Evolutionary conservation across 2,329 filamentous ascomycete genomes (phyloP).

Genomic region (Curvularia eragrostidis): DNA sequence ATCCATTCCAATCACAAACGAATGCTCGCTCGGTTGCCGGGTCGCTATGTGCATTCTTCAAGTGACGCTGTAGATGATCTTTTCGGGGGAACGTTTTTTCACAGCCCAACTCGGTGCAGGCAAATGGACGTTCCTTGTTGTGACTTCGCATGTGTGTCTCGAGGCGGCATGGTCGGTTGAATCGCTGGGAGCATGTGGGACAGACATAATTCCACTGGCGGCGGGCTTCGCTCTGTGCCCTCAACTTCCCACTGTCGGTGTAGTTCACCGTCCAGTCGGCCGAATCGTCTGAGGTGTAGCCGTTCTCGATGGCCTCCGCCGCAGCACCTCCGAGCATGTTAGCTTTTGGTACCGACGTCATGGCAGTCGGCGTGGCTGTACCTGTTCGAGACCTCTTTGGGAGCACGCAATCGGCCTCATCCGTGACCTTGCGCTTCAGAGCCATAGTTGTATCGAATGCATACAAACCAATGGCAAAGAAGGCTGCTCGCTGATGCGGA

Average conservation of each 20-base stretch:
- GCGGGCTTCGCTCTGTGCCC: conserved; percentile 52
- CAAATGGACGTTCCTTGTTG: conserved; percentile 81
- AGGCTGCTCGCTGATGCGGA: conserved; percentile 13
- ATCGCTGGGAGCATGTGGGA: conserved; percentile 79
- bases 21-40: conserved; percentile 67
- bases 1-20: conserved; percentile 73
- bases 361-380: conserved; percentile 14
- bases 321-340: conserved; percentile 16
- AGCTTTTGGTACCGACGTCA: conserved; percentile 12
- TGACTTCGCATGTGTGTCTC: conserved; percentile 81
- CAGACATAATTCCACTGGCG: conserved; percentile 79
- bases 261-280: conserved; percentile 35
- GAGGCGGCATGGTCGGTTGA: conserved; percentile 84
- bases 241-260: conserved; percentile 37
- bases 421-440: conserved; percentile 36
- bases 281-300: conserved; percentile 32
- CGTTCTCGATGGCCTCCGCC: conserved; percentile 21
- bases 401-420: conserved; percentile 6
- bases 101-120: conserved; percentile 73
- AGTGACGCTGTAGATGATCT: conserved; percentile 84
- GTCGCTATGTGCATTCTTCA: conserved; percentile 77
- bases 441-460: conserved; percentile 28
- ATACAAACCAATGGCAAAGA: conserved; percentile 19
- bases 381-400: conserved; percentile 40
- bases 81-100: conserved; percentile 85